Percentiles rank a stretch among this genome's conserved stretches.
These are phyloP conservation scores for Gnomoniopsis sp. DNA, from an alignment of 2,329 filamentous ascomycete species.

Conservation along the genomic window DNA sequence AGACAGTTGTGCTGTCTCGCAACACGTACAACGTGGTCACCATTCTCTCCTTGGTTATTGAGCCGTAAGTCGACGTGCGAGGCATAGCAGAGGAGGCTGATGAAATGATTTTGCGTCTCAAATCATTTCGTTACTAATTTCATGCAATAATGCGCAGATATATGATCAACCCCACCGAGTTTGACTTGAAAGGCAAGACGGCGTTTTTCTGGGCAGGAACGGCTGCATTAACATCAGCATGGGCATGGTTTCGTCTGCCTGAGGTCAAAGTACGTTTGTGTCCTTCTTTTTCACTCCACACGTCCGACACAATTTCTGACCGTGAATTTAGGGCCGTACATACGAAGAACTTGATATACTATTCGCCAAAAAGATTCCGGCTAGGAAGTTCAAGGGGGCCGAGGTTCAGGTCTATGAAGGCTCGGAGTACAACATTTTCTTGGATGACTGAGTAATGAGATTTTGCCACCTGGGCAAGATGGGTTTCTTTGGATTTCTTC, in stretches of 20 bases:
- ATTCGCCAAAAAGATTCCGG: conserved; percentile 5
- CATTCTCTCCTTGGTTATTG: conserved; percentile 37
- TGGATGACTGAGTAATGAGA: background rate
- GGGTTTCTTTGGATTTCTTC: too few relatives aligned
- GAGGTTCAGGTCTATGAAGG: conserved; percentile 12
- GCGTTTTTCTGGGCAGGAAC: conserved; percentile 41
- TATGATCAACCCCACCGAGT: conserved; percentile 31
- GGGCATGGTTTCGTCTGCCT: conserved; percentile 48
- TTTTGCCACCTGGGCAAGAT: too few relatives aligned
- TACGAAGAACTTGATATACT: conserved; percentile 11
- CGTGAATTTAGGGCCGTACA: background rate
- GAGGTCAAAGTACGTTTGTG: conserved; percentile 28
- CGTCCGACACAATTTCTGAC: too few relatives aligned
- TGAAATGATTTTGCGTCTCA: too few relatives aligned
- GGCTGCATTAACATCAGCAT: conserved; percentile 42
- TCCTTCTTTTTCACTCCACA: background rate
- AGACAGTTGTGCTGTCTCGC: conserved; percentile 43
- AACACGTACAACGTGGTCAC: conserved; percentile 40
- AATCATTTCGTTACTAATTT: background rate
- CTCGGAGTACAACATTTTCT: conserved; percentile 8
- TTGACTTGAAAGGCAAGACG: conserved; percentile 37
- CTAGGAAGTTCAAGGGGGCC: conserved; percentile 9
- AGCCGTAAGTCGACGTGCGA: conserved; percentile 22
- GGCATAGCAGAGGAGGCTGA: too few relatives aligned
- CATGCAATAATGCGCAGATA: conserved; percentile 20